phyloP scores from a whole-genome alignment of 768 basidiomycete genomes.

The Stropharia rugosoannulata region DNA sequence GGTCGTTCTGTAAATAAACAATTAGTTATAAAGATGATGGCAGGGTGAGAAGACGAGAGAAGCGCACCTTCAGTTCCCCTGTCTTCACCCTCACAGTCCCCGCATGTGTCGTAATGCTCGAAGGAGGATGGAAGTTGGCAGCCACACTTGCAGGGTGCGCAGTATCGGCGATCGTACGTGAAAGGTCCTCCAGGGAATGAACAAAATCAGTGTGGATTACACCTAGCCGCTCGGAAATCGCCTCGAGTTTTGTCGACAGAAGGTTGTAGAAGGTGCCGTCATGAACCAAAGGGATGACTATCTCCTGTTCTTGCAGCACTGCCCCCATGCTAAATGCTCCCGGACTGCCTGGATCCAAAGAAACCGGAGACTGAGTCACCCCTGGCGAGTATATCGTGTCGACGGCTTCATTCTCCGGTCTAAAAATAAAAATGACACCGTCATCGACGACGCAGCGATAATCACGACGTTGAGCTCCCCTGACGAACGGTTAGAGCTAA shows the following conservation, averaged over 20 bases:
- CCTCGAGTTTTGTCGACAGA: slow-evolving; percentile 58
- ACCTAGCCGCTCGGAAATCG: slow-evolving; percentile 49
- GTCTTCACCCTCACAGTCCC: slow-evolving; percentile 27
- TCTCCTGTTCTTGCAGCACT: slow-evolving; percentile 34
- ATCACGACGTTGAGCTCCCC: neutral
- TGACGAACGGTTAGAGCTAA: neutral
- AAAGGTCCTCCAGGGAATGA: slow-evolving; percentile 35
- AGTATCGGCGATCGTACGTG: slow-evolving; percentile 36
- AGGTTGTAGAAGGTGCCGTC: slow-evolving; percentile 81
- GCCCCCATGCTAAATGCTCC: neutral
- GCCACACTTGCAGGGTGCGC: slow-evolving; percentile 42
- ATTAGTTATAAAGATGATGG: neutral
- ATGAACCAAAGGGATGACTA: slow-evolving; percentile 78
- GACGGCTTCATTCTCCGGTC: neutral
- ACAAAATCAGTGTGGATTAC: slow-evolving; percentile 51
- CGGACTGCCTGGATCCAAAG: neutral
- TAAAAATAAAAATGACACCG: neutral
- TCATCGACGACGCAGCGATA: neutral
- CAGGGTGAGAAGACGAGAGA: neutral
- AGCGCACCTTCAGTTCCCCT: slow-evolving; percentile 23
- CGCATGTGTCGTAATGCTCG: slow-evolving; percentile 37
- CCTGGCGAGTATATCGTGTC: slow-evolving; percentile 2
- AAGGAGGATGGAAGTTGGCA: slow-evolving; percentile 43
- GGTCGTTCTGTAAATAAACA: slow-evolving; percentile 47
- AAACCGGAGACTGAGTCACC: neutral